A percentile compares a stretch with the other conserved stretches of the same genome.
These are phyloP conservation scores for Purshia tridentata DNA, from an alignment of 306 rosid species.

Conservation along the genomic window DNA sequence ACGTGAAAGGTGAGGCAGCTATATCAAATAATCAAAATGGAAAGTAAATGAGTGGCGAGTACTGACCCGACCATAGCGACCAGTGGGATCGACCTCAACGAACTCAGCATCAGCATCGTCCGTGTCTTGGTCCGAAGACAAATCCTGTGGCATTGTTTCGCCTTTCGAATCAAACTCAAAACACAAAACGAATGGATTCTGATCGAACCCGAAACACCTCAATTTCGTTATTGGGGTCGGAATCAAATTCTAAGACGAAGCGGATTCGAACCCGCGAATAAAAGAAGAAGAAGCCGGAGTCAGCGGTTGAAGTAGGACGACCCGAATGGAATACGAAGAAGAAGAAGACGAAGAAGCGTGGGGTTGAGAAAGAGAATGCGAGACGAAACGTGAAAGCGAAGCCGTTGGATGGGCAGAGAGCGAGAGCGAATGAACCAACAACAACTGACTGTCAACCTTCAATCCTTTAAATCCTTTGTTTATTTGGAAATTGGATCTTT, in stretches of 20 bases:
- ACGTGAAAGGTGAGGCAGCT: background rate
- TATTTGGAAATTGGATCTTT: background rate
- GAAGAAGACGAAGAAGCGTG: slow-evolving; percentile 6
- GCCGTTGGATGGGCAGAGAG: slow-evolving; percentile 1
- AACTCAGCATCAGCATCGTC: slow-evolving; percentile 68
- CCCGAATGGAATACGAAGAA: background rate
- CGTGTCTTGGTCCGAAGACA: too few species aligned
- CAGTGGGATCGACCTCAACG: slow-evolving; percentile 81
- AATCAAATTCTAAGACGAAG: background rate
- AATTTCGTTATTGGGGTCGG: background rate
- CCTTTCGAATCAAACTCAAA: slow-evolving; percentile 14
- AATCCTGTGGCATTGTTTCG: slow-evolving; percentile 42
- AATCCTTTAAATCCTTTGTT: background rate
- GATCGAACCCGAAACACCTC: slow-evolving; percentile 5
- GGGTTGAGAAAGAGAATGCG: background rate
- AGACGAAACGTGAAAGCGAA: slow-evolving; percentile 1
- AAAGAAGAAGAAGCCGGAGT: background rate
- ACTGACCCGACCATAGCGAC: slow-evolving; percentile 94
- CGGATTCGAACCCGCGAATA: slow-evolving; percentile 4
- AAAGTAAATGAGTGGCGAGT: background rate
- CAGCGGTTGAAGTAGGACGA: background rate
- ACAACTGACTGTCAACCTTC: background rate
- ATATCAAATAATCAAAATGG: background rate
- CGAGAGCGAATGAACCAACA: background rate
- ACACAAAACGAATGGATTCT: background rate